Evolutionary conservation across 768 basidiomycete species (phyloP).

Genomic region (Leucosporidium scottii): DNA sequence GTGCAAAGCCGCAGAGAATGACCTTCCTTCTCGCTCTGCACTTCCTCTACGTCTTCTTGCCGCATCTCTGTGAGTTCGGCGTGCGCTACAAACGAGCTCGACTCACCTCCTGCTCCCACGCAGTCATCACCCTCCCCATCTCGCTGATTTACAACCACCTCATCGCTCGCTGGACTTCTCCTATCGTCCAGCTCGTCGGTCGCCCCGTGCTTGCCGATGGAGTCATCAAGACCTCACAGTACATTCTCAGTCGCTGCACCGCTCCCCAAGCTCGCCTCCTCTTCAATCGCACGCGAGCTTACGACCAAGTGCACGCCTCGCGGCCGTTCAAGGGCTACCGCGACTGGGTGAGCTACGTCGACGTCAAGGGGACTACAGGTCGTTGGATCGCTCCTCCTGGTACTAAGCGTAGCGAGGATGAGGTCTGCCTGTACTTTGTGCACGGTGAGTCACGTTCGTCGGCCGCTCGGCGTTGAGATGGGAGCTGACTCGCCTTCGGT

Average conservation of each 20-base stretch:
- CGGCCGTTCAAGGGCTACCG: not conserved
- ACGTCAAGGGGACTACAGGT: conserved; percentile 14
- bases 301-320: not conserved
- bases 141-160: too few species aligned
- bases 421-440: conserved; percentile 19
- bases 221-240: not conserved
- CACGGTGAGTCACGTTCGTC: conserved; percentile 14
- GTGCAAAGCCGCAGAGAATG: too few species aligned
- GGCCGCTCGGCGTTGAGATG: not conserved
- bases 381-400: conserved; percentile 23
- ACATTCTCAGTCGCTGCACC: not conserved
- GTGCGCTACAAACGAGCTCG: too few species aligned
- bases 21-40: too few species aligned
- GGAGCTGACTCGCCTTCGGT: not conserved
- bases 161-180: too few species aligned
- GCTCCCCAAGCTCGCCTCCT: not conserved
- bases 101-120: too few species aligned
- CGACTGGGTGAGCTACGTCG: conserved; percentile 10
- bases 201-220: too few species aligned
- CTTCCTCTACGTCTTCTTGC: too few species aligned
- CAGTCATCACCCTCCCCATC: too few species aligned
- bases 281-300: not conserved
- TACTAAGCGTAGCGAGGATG: conserved; percentile 11
- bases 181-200: too few species aligned
- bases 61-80: too few species aligned